These are phyloP conservation scores for Trichoderma oligosporum DNA, from an alignment of 2,329 filamentous ascomycete species.

Conservation along the genomic window DNA sequence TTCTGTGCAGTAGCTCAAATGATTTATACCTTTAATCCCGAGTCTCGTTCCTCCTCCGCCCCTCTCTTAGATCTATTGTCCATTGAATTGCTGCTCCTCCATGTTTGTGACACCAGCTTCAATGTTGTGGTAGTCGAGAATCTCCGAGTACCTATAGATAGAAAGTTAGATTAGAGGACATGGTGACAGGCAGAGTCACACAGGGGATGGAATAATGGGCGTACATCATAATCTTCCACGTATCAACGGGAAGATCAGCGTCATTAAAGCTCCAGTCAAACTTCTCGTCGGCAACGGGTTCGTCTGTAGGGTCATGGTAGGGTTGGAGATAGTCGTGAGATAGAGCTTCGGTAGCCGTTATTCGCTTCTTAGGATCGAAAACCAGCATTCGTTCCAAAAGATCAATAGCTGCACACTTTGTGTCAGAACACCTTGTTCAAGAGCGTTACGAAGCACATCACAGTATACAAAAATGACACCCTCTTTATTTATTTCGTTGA, in stretches of 20 bases:
- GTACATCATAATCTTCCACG: constrained; percentile 99
- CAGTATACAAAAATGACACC: too few relatives aligned
- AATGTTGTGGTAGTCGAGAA: constrained; percentile 96
- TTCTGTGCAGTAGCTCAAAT: constrained; percentile 13
- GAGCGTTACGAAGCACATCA: neutral
- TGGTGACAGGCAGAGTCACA: neutral
- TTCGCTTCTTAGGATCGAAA: constrained; percentile 94
- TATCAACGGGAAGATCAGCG: constrained; percentile 92
- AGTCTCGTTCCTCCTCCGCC: neutral
- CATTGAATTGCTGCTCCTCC: constrained; percentile 41
- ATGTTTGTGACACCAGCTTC: constrained; percentile 49
- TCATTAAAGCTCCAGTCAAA: constrained; percentile 99
- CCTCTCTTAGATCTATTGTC: constrained; percentile 31
- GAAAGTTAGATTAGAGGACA: neutral
- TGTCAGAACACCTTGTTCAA: constrained; percentile 9
- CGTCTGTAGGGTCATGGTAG: constrained; percentile 96
- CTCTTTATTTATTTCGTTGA: neutral
- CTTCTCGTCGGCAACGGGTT: constrained; percentile 92
- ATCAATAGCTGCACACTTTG: constrained; percentile 67
- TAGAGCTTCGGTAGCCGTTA: constrained; percentile 81
- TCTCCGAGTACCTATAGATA: constrained; percentile 83
- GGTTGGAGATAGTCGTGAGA: constrained; percentile 90
- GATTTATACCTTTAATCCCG: constrained; percentile 3
- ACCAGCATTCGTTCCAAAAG: constrained; percentile 95
- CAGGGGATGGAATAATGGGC: constrained; percentile 34